Base-by-base conservation (phyloP, 495 filamentous ascomycete genomes). In the Podospora didyma region DNA sequence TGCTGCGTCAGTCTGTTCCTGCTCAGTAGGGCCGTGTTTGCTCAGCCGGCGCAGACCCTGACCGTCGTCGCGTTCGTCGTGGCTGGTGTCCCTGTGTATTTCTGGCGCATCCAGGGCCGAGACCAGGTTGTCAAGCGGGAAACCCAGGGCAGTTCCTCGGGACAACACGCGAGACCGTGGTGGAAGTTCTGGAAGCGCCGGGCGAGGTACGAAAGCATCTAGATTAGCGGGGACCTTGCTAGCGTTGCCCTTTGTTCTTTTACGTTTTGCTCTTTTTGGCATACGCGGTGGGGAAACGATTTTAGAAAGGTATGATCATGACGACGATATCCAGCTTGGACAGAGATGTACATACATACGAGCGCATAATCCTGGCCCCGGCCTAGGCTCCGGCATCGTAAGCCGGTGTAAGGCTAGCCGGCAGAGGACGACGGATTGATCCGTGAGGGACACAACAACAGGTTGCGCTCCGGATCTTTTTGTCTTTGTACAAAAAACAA, bases 1-100 rank as follows among this genome's bases (percentile, higher is more conserved):
- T 98, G 94, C 81, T 98, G 94, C 63, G 94, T 98, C 14, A 96
- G 89, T 67, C 67, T 98, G 58, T 98, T 98, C 68, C 70, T 98
- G 61, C 78, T 98, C 23, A 90, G 84, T 59, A 80, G 94, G 49
- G 90, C 91, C 0, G 80, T 97, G 20, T 92, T 97, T 66, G 83
- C 91, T 9, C 84, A 92, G 67, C 94, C 94, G n/a, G 54, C 92
- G 54, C 90, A 97, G 79, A 92, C 92, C 16, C 60, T 96, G 23
- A 82, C 91, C 28, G 94, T 97, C 21, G 76, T 96, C 2, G 86
- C 71, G 2, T 97, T 96, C 67, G 86, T 96, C 56, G 76, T 83
- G 28, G 88, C 82, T 5, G 95, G 94, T 0, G 78, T 97, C 46
- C 89, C 90, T 2, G 80, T 97, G 28, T 98, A 89, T 73, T 95